Conservation (phyloP, 2,329 filamentous ascomycete genomes). For the Gliomastix tumulicola region DNA sequence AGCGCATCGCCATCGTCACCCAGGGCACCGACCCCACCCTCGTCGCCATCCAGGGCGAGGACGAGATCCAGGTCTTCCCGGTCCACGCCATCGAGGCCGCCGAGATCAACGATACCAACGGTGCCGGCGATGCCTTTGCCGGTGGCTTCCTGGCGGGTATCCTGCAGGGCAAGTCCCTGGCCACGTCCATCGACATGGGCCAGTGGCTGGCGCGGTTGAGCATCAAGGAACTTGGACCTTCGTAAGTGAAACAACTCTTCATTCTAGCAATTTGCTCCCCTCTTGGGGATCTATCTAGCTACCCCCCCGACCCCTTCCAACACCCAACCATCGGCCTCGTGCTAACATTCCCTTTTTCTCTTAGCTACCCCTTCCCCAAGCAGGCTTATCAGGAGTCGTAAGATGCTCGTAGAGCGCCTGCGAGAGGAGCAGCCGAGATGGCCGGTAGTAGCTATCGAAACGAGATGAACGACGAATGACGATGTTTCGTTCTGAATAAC, state of each 20-base stretch:
- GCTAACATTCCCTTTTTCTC: conserved; percentile 4
- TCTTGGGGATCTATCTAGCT: background rate
- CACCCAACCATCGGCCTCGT: background rate
- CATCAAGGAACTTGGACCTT: conserved; percentile 92
- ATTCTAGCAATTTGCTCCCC: background rate
- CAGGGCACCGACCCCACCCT: conserved; percentile 91
- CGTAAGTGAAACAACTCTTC: conserved; percentile 64
- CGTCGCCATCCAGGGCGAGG: conserved; percentile 67
- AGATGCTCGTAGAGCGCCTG: conserved; percentile 3
- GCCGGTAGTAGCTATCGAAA: background rate
- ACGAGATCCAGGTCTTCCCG: conserved; percentile 66
- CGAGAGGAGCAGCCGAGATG: background rate
- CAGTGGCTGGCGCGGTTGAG: conserved; percentile 94
- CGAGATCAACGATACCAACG: conserved; percentile 92
- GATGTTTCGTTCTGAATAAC: background rate
- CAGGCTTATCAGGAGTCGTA: conserved; percentile 57
- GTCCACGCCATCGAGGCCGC: conserved; percentile 72
- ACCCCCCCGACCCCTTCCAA: background rate
- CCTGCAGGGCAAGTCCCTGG: conserved; percentile 74
- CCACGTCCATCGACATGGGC: conserved; percentile 78
- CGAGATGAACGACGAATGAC: too few species aligned
- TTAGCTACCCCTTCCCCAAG: conserved; percentile 76
- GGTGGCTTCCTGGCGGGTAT: conserved; percentile 89
- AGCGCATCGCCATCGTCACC: conserved; percentile 84
- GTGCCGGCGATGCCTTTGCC: conserved; percentile 93